Conservation (phyloP, 768 basidiomycete genomes). For the Fomitopsis pulvina region DNA sequence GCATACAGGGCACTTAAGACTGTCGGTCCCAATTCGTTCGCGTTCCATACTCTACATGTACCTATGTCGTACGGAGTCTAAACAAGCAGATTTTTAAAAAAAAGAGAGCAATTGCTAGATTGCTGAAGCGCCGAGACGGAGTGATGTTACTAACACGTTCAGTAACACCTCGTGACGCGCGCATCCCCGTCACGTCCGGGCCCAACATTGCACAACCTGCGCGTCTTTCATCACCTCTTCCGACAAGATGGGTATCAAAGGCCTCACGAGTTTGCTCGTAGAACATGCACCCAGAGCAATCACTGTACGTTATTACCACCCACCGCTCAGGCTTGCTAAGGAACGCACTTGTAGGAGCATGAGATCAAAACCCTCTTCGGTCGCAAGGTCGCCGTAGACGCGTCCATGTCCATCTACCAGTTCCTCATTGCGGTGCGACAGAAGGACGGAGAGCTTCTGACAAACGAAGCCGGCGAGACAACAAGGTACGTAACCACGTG, state of each 20-base stretch:
- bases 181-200: conserved; percentile 8
- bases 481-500: conserved; percentile 50
- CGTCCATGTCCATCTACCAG: conserved; percentile 95
- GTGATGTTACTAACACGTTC: conserved; percentile 4
- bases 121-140: background rate
- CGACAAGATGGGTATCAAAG: conserved; percentile 85
- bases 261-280: conserved; percentile 81
- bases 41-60: too few species aligned
- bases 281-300: conserved; percentile 88
- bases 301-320: conserved; percentile 24
- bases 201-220: background rate
- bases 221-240: background rate
- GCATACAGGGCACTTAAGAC: too few species aligned
- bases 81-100: too few species aligned
- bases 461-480: conserved; percentile 96
- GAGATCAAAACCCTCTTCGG: conserved; percentile 98
- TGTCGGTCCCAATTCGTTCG: too few species aligned
- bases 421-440: conserved; percentile 98
- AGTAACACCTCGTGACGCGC: background rate
- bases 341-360: conserved; percentile 49
- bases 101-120: too few species aligned
- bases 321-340: background rate
- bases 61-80: too few species aligned
- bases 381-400: conserved; percentile 97
- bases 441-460: conserved; percentile 93